Evolutionary conservation across 306 rosid genomes (phyloP).

Genomic region (Medicago arabica): DNA sequence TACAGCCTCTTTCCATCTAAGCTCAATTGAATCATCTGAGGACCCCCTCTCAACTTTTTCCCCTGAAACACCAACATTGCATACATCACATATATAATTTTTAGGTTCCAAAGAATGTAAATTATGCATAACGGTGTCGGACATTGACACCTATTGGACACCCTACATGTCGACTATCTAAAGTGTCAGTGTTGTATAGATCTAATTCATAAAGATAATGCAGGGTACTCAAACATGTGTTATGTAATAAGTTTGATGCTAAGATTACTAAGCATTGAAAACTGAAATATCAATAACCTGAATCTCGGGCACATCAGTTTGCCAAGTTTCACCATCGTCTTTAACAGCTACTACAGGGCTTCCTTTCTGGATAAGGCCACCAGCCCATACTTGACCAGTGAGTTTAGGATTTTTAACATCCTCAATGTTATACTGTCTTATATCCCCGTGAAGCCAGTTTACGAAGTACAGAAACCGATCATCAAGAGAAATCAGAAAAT

Average conservation of each 20-base stretch:
- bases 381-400: constrained; percentile 88
- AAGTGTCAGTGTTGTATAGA: not conserved
- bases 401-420: constrained; percentile 70
- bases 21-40: constrained; percentile 93
- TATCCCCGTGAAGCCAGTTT: constrained; percentile 99
- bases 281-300: constrained; percentile 56
- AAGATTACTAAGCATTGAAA: not conserved
- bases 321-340: constrained; percentile 78
- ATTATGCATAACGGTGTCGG: not conserved
- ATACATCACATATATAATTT: not conserved
- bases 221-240: not conserved
- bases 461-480: constrained; percentile 83
- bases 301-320: constrained; percentile 80
- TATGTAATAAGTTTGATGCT: not conserved
- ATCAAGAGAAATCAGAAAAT: constrained; percentile 86
- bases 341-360: constrained; percentile 63
- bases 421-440: constrained; percentile 87
- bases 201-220: not conserved
- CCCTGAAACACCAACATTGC: constrained; percentile 56
- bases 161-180: not conserved
- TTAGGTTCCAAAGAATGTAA: not conserved
- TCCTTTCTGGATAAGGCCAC: constrained; percentile 84
- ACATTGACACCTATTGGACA: not conserved
- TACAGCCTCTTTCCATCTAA: constrained; percentile 90
- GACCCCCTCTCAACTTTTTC: constrained; percentile 78